Percentiles rank a stretch among this genome's conserved stretches.
phyloP scores from a whole-genome alignment of 129 eudicot genomes.

The Chrysanthemum seticuspe region DNA sequence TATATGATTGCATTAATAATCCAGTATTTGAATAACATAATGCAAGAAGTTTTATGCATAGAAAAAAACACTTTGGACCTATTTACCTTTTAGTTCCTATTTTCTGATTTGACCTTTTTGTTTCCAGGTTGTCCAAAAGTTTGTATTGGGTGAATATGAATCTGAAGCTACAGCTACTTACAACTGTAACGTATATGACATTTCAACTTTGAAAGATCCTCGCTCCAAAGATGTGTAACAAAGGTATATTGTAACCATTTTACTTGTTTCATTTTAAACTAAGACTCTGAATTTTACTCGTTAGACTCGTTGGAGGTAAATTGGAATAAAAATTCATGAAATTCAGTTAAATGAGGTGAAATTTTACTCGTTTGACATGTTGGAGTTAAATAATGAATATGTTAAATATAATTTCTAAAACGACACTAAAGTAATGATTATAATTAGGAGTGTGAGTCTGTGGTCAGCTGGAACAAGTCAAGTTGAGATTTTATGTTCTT shows the following conservation, averaged over 20 bases:
- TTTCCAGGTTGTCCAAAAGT: conserved; percentile 76
- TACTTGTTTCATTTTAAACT: neutral
- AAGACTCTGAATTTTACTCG: neutral
- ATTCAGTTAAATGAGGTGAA: too few species aligned
- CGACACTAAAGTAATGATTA: too few species aligned
- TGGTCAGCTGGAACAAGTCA: too few species aligned
- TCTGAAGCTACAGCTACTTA: conserved; percentile 81
- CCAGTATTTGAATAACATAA: too few species aligned
- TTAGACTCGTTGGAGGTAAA: neutral
- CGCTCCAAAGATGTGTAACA: conserved; percentile 93
- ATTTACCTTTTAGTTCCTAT: too few species aligned
- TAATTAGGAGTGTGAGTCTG: too few species aligned
- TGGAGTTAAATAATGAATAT: too few species aligned
- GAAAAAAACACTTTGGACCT: too few species aligned
- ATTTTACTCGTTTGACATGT: too few species aligned
- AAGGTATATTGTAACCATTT: conserved; percentile 41
- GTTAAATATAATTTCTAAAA: too few species aligned
- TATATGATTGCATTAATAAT: too few species aligned
- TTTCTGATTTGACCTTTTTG: too few species aligned
- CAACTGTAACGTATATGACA: conserved; percentile 71
- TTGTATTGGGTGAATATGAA: conserved; percentile 76
- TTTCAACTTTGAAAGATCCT: conserved; percentile 91
- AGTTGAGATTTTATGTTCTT: conserved; percentile 16
- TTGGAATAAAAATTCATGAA: neutral
- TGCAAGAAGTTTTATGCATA: neutral